These are phyloP conservation scores for Zygosaccharomyces sapae DNA, from an alignment of 1,139 yeast species.

Conservation along the genomic window DNA sequence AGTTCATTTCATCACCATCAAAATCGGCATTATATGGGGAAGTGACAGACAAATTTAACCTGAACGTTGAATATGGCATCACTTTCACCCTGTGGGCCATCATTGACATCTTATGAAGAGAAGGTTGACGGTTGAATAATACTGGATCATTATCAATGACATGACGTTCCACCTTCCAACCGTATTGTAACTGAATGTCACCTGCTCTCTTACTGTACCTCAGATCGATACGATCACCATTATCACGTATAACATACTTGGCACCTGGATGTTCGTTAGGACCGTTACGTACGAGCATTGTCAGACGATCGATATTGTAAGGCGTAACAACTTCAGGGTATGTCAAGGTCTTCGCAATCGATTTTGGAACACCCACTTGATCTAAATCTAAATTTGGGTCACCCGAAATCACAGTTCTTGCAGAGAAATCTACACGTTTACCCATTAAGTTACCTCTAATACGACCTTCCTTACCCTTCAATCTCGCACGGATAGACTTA, in stretches of 20 bases:
- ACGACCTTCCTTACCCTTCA: conserved; percentile 99
- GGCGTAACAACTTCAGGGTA: conserved; percentile 98
- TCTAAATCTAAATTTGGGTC: conserved; percentile 97
- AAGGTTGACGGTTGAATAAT: conserved; percentile 97
- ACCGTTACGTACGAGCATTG: conserved; percentile 93
- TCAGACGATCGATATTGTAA: conserved; percentile 86
- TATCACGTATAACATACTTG: conserved; percentile 93
- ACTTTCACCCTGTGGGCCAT: conserved; percentile 99
- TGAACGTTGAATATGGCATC: conserved; percentile 97
- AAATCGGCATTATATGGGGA: conserved; percentile 99
- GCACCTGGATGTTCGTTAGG: conserved; percentile 99
- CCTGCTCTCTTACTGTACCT: conserved; percentile 98
- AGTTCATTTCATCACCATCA: conserved; percentile 99
- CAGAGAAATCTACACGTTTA: conserved; percentile 98
- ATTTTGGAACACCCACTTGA: conserved; percentile 97
- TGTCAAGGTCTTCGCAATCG: conserved; percentile 90
- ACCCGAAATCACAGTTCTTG: conserved; percentile 98
- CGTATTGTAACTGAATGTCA: conserved; percentile 94
- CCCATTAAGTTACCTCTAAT: conserved; percentile 99
- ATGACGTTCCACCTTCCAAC: conserved; percentile 99
- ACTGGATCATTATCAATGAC: conserved; percentile 97
- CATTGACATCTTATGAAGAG: conserved; percentile 99
- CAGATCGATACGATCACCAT: conserved; percentile 97
- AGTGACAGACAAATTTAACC: conserved; percentile 92
- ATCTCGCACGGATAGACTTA: conserved; percentile 95